A percentile compares a stretch with the other conserved stretches of the same genome.
phyloP scores from a whole-genome alignment of 2,329 filamentous ascomycete species.

The Epichloe baconii region DNA sequence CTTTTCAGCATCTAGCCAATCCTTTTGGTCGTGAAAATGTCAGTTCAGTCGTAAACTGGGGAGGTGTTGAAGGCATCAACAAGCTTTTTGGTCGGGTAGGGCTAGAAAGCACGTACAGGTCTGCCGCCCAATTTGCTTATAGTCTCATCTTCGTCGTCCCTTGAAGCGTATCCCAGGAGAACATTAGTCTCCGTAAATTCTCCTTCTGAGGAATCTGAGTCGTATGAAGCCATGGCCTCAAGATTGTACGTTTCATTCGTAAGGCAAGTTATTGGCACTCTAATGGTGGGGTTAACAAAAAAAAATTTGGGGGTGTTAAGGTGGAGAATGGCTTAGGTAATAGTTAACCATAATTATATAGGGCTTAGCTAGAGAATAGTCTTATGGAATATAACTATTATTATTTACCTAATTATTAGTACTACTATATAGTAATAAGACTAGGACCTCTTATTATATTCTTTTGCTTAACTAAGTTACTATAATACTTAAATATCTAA shows the following conservation, averaged over 20 bases:
- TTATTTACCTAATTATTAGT: too few species aligned
- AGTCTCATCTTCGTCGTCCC: constrained; percentile 64
- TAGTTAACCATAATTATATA: too few species aligned
- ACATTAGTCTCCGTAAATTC: constrained; percentile 74
- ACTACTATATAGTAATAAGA: too few species aligned
- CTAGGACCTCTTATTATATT: too few species aligned
- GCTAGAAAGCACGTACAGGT: constrained; percentile 47
- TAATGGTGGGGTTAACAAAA: background rate
- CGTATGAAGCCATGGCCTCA: constrained; percentile 56
- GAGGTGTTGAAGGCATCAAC: background rate
- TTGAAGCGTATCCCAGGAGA: constrained; percentile 76
- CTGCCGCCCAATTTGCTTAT: constrained; percentile 80
- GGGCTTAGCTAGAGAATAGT: too few species aligned
- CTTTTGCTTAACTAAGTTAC: too few species aligned
- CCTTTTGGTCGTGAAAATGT: constrained; percentile 31
- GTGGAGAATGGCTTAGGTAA: too few species aligned
- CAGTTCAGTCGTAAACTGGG: background rate
- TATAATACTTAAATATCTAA: too few species aligned
- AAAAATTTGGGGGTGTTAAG: background rate
- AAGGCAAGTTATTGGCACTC: background rate
- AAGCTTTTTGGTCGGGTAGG: background rate
- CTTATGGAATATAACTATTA: too few species aligned
- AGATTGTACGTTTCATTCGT: background rate
- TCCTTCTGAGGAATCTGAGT: constrained; percentile 69
- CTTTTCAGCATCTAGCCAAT: constrained; percentile 65